Conservation (phyloP, 139 green algal species). For the Micromonas pusilla region DNA sequence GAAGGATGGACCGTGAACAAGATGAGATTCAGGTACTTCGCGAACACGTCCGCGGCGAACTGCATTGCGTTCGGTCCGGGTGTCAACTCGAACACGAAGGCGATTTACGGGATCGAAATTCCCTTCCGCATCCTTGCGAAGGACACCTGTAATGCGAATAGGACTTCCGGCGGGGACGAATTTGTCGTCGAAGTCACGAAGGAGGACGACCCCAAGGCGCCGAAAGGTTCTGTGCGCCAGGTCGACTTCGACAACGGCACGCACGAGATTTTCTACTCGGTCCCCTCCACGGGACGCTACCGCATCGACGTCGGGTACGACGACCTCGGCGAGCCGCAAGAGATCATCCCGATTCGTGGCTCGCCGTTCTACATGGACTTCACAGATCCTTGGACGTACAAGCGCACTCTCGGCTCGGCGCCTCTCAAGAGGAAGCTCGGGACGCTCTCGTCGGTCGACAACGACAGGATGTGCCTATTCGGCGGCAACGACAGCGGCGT, state of each 20-base stretch:
- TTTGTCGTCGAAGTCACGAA: conserved; percentile 51
- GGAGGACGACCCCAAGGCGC: conserved; percentile 47
- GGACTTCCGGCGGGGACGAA: conserved; percentile 60
- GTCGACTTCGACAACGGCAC: conserved; percentile 60
- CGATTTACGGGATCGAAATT: conserved; percentile 62
- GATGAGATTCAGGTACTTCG: conserved; percentile 72
- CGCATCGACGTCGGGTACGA: conserved; percentile 58
- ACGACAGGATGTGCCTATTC: conserved; percentile 56
- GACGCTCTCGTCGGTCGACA: conserved; percentile 32
- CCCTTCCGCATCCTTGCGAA: conserved; percentile 69
- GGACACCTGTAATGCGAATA: conserved; percentile 66
- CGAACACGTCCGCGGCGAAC: conserved; percentile 71
- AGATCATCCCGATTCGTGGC: conserved; percentile 54
- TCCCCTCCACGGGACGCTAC: conserved; percentile 27
- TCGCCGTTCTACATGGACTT: conserved; percentile 61
- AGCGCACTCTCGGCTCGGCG: conserved; percentile 49
- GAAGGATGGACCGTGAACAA: conserved; percentile 84
- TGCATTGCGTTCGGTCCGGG: conserved; percentile 74
- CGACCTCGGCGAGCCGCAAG: conserved; percentile 46
- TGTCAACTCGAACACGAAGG: conserved; percentile 42
- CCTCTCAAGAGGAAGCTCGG: conserved; percentile 52
- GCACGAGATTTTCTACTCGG: conserved; percentile 58
- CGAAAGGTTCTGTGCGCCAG: conserved; percentile 45
- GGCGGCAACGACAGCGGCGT: conserved; percentile 60
- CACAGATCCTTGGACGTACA: conserved; percentile 58